Conservation (phyloP, 208 protist genomes). For the Spongospora subterranea region DNA sequence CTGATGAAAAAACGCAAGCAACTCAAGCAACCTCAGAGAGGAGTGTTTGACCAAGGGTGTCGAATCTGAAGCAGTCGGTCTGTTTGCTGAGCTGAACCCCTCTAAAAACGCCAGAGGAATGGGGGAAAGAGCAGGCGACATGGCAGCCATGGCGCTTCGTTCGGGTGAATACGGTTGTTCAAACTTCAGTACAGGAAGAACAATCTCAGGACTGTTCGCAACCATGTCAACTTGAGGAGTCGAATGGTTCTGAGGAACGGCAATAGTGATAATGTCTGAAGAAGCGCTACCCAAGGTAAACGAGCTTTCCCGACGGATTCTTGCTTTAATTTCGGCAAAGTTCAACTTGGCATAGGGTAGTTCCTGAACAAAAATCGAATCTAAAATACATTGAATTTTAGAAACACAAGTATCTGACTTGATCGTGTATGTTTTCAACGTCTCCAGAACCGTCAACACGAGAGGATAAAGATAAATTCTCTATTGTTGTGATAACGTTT, state of each 20-base stretch:
- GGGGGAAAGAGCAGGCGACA: background rate
- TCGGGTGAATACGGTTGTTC: background rate
- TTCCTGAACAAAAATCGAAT: background rate
- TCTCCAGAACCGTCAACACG: background rate
- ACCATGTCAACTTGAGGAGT: background rate
- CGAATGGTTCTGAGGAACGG: background rate
- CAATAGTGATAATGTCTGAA: background rate
- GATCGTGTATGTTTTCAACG: background rate
- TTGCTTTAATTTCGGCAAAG: too few relatives aligned
- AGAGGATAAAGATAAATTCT: background rate
- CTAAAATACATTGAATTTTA: background rate
- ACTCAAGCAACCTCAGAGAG: background rate
- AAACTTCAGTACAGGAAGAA: background rate
- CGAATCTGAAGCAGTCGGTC: background rate
- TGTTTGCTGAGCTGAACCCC: background rate
- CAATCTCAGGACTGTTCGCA: background rate
- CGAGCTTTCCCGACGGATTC: background rate
- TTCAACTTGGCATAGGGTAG: too few relatives aligned
- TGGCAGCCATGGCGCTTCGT: background rate
- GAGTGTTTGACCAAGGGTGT: conserved; percentile 25
- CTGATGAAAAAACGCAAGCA: background rate
- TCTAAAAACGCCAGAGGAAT: conserved; percentile 13
- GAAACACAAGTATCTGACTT: background rate
- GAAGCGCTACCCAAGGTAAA: background rate
- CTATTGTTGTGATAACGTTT: background rate